phyloP scores from a whole-genome alignment of 2,329 filamentous ascomycete genomes.

The Exophiala sideris region DNA sequence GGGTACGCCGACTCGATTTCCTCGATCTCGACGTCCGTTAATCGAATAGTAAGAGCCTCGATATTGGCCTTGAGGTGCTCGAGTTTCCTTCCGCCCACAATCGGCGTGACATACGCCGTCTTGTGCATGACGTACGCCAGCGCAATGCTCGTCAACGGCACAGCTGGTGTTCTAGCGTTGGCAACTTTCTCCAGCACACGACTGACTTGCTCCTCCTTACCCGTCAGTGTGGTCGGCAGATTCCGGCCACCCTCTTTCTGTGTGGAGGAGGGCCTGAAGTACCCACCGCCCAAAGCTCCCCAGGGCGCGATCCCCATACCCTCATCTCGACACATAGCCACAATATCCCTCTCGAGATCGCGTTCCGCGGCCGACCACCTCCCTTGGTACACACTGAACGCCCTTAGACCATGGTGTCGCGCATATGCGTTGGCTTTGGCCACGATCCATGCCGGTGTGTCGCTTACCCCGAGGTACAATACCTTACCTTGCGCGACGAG shows the following conservation, averaged over 20 bases:
- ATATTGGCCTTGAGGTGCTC: constrained; percentile 57
- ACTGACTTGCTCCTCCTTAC: constrained; percentile 23
- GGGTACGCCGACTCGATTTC: constrained; percentile 52
- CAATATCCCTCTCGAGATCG: constrained; percentile 67
- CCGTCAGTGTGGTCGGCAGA: constrained; percentile 14
- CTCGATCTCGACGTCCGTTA: constrained; percentile 52
- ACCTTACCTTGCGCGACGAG: constrained; percentile 62
- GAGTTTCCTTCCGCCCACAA: constrained; percentile 52
- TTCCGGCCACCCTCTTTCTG: constrained; percentile 23
- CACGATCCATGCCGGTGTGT: constrained; percentile 65
- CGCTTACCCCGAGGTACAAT: constrained; percentile 64
- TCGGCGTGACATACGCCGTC: constrained; percentile 52
- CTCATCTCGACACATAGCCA: constrained; percentile 62
- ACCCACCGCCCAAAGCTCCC: constrained; percentile 52
- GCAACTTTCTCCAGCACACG: constrained; percentile 25
- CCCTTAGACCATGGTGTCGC: constrained; percentile 64
- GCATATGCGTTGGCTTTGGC: constrained; percentile 56
- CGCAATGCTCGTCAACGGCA: constrained; percentile 32
- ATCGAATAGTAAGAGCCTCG: constrained; percentile 49
- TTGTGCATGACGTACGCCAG: constrained; percentile 54
- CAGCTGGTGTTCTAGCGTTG: constrained; percentile 11
- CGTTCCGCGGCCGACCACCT: constrained; percentile 59
- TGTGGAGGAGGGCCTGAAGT: constrained; percentile 37
- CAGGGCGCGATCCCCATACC: constrained; percentile 61
- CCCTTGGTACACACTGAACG: constrained; percentile 68